phyloP scores from a whole-genome alignment of 1,284 basidiomycete species.

The Fomitopsis betulina region DNA sequence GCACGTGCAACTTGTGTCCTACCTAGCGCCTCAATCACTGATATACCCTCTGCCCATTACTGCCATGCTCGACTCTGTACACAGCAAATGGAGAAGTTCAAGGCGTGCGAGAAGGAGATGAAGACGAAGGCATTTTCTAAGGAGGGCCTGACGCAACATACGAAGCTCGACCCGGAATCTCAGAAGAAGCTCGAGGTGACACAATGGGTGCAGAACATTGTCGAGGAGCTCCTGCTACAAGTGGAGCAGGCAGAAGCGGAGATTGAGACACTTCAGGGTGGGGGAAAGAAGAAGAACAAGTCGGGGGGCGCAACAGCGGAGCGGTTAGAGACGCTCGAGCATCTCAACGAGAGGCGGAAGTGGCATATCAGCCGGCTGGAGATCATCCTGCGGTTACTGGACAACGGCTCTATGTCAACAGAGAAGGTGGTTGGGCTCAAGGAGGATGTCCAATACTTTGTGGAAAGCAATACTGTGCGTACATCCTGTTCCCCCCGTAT shows the following conservation, averaged over 20 bases:
- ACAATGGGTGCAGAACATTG: constrained; percentile 81
- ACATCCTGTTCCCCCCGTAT: constrained; percentile 6
- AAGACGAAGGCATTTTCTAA: constrained; percentile 99
- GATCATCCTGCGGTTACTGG: constrained; percentile 88
- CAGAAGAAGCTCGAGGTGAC: constrained; percentile 93
- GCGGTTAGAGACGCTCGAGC: constrained; percentile 81
- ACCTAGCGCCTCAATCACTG: neutral
- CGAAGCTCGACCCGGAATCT: constrained; percentile 94
- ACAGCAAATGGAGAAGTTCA: constrained; percentile 99
- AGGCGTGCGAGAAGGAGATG: constrained; percentile 99
- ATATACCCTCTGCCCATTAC: neutral
- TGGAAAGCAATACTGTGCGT: constrained; percentile 92
- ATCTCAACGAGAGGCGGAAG: constrained; percentile 88
- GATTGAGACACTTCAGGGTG: constrained; percentile 83
- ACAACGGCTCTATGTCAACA: constrained; percentile 86
- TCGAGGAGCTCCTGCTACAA: constrained; percentile 92
- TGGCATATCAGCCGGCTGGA: constrained; percentile 96
- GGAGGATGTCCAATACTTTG: constrained; percentile 96
- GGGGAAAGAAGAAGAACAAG: constrained; percentile 86
- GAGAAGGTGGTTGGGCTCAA: constrained; percentile 84
- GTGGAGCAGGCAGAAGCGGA: constrained; percentile 96
- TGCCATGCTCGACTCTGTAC: constrained; percentile 1
- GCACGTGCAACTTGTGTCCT: constrained; percentile 10
- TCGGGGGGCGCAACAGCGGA: constrained; percentile 58
- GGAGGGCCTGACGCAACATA: constrained; percentile 93